Percentiles rank a stretch among this genome's conserved stretches.
These are phyloP conservation scores for Wolfiporia cocos DNA, from an alignment of 1,284 basidiomycete species.

Conservation along the genomic window DNA sequence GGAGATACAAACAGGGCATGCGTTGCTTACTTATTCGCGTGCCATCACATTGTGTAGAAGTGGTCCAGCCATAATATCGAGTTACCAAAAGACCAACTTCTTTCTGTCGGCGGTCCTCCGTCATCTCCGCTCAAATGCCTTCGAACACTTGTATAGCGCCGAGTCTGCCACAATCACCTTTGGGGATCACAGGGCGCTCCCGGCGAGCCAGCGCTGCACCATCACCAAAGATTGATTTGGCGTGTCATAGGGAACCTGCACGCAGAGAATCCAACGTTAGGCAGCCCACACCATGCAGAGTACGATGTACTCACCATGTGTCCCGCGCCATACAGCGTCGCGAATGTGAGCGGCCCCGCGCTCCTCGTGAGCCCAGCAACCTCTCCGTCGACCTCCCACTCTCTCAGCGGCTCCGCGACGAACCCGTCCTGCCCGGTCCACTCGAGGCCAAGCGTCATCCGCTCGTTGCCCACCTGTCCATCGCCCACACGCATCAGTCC, in stretches of 20 bases:
- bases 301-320: constrained; percentile 53
- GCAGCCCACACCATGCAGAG: background rate
- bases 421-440: constrained; percentile 59
- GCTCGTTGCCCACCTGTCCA: constrained; percentile 54
- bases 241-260: constrained; percentile 56
- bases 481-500: no score
- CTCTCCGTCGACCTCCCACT: background rate
- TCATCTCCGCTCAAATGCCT: no score
- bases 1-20: no score
- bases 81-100: no score
- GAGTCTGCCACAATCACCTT: no score
- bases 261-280: background rate
- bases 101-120: no score
- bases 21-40: no score
- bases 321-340: constrained; percentile 52
- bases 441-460: constrained; percentile 54
- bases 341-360: constrained; percentile 26
- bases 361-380: background rate
- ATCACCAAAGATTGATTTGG: constrained; percentile 48
- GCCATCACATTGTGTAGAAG: no score
- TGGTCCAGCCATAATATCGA: no score
- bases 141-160: no score
- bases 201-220: constrained; percentile 46
- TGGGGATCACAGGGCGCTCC: no score
- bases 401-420: constrained; percentile 10